These are phyloP conservation scores for Aspergillus amoenus DNA, from an alignment of 2,329 filamentous ascomycete species.

Conservation along the genomic window DNA sequence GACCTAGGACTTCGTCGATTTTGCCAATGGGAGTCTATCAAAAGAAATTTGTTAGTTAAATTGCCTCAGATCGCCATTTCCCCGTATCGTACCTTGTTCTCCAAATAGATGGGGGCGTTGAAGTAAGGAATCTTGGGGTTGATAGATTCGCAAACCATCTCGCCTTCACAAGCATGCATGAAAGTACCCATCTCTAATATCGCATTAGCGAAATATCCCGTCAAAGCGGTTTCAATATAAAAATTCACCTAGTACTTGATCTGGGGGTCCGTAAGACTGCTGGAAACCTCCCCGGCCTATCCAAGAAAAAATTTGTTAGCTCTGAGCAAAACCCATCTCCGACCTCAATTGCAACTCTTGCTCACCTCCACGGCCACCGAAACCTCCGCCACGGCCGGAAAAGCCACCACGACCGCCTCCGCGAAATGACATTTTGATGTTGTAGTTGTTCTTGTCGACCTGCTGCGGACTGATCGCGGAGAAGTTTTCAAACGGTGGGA, in stretches of 20 bases:
- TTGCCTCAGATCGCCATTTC: neutral
- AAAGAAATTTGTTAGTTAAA: constrained; percentile 17
- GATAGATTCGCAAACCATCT: constrained; percentile 94
- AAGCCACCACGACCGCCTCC: constrained; percentile 55
- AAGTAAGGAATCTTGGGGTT: constrained; percentile 98
- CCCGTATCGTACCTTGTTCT: constrained; percentile 74
- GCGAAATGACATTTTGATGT: constrained; percentile 62
- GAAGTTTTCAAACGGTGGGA: constrained; percentile 44
- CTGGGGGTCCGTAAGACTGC: constrained; percentile 61
- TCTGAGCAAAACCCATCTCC: constrained; percentile 11
- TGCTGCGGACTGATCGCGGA: constrained; percentile 27
- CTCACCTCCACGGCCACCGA: constrained; percentile 45
- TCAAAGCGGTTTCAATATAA: neutral
- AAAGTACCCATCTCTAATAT: constrained; percentile 83
- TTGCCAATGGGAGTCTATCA: constrained; percentile 80
- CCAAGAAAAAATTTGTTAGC: constrained; percentile 38
- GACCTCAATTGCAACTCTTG: constrained; percentile 23
- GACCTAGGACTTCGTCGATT: constrained; percentile 95
- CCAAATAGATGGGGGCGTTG: constrained; percentile 97
- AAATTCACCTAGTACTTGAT: constrained; percentile 57
- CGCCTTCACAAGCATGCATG: constrained; percentile 91
- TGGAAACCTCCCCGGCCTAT: constrained; percentile 63
- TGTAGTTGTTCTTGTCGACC: constrained; percentile 27
- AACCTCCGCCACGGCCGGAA: constrained; percentile 51
- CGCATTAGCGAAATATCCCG: constrained; percentile 30